A percentile compares a stretch with the other conserved stretches of the same genome.
These are phyloP conservation scores for Pneumocystis sp. DNA, from an alignment of 1,139 yeast genomes.

Conservation along the genomic window DNA sequence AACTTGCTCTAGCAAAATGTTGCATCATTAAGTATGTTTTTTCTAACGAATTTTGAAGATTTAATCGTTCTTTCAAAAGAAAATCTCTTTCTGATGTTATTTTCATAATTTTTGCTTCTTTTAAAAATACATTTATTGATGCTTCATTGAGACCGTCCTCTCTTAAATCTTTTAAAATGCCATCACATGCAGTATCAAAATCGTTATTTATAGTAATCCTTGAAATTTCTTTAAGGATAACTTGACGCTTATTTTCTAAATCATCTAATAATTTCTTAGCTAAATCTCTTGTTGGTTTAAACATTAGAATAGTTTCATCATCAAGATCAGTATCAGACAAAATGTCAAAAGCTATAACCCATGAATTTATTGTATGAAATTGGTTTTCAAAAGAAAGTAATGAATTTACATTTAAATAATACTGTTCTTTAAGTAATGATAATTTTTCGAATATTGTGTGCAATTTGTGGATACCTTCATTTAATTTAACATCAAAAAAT, in stretches of 20 bases:
- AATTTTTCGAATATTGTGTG: neutral
- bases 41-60: neutral
- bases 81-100: neutral
- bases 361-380: neutral
- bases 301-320: neutral
- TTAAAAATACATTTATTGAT: neutral
- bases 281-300: neutral
- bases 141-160: neutral
- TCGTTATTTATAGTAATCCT: neutral
- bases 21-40: neutral
- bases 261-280: neutral
- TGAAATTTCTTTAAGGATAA: neutral
- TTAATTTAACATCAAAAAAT: neutral
- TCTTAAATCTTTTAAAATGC: neutral
- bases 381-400: neutral
- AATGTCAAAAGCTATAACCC: neutral
- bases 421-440: neutral
- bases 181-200: neutral
- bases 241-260: neutral
- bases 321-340: neutral
- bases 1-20: neutral
- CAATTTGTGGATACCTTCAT: neutral
- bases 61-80: neutral
- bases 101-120: neutral
- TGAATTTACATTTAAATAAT: neutral